These are phyloP conservation scores for Rhodosporidiobolus odoratus DNA, from an alignment of 768 basidiomycete species.

Conservation along the genomic window DNA sequence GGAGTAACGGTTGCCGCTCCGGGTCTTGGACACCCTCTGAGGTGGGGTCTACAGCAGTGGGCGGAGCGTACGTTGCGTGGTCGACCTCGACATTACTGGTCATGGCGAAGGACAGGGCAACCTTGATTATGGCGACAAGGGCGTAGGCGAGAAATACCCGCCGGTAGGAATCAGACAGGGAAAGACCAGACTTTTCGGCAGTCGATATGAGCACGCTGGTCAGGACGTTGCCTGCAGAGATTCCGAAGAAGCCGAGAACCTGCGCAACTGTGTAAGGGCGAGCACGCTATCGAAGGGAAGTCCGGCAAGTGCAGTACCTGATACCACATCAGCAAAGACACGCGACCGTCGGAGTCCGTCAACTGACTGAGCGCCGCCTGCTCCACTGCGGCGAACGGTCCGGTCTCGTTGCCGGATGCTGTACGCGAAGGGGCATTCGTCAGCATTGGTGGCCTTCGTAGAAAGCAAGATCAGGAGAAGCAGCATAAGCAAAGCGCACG, in stretches of 20 bases:
- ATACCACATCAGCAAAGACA: conserved; percentile 24
- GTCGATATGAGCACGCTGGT: conserved; percentile 6
- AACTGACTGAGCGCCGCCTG: conserved; percentile 21
- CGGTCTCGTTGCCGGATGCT: conserved; percentile 28
- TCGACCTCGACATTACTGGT: conserved; percentile 19
- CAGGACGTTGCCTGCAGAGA: conserved; percentile 12
- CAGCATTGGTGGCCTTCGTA: neutral
- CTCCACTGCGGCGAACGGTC: conserved; percentile 30
- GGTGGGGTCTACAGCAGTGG: rapidly evolving
- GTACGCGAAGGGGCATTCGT: neutral
- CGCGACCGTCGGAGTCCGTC: conserved; percentile 17
- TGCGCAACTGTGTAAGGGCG: neutral
- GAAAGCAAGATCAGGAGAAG: neutral
- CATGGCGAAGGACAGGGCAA: conserved; percentile 15
- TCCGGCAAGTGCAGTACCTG: neutral
- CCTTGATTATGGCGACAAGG: conserved; percentile 9
- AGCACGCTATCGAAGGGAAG: neutral
- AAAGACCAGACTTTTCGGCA: neutral
- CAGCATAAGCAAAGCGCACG: neutral
- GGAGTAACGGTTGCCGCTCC: conserved; percentile 27
- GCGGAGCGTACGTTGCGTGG: neutral
- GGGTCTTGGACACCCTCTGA: neutral
- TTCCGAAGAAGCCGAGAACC: conserved; percentile 29
- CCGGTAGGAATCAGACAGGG: neutral
- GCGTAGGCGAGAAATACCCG: conserved; percentile 23